These are phyloP conservation scores for Biancaea sappan DNA, from an alignment of 306 rosid genomes.

Conservation along the genomic window DNA sequence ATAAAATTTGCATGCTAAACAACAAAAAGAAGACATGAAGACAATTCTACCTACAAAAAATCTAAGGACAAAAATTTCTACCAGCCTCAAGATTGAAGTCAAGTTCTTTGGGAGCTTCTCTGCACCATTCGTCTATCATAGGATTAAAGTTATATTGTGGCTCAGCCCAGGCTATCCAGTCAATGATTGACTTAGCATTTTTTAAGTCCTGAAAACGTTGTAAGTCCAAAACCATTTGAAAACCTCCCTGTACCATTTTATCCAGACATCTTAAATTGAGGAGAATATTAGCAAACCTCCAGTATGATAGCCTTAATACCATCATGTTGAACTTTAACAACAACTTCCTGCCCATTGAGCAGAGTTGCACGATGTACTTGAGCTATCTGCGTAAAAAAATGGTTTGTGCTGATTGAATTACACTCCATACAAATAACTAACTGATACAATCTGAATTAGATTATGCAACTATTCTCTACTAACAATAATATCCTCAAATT, in stretches of 20 bases:
- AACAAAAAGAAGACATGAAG: slow-evolving; percentile 18
- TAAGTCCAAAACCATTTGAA: slow-evolving; percentile 28
- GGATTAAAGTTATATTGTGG: slow-evolving; percentile 94
- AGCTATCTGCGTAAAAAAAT: slow-evolving; percentile 75
- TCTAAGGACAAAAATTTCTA: slow-evolving; percentile 29
- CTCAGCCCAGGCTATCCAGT: slow-evolving; percentile 99
- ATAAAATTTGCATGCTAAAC: slow-evolving; percentile 17
- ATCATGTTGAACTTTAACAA: slow-evolving; percentile 96
- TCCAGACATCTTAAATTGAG: slow-evolving; percentile 32
- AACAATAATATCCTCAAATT: slow-evolving; percentile 34
- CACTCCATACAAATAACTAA: slow-evolving; percentile 26
- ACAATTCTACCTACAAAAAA: background rate
- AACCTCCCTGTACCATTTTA: slow-evolving; percentile 33
- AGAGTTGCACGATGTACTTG: slow-evolving; percentile 97
- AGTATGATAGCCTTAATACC: slow-evolving; percentile 79
- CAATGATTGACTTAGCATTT: slow-evolving; percentile 88
- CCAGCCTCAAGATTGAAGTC: slow-evolving; percentile 97
- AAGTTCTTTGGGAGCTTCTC: slow-evolving; percentile 97
- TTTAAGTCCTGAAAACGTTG: slow-evolving; percentile 77
- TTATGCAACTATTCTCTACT: slow-evolving; percentile 32
- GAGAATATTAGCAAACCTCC: slow-evolving; percentile 63
- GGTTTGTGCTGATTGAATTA: slow-evolving; percentile 21
- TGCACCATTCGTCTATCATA: slow-evolving; percentile 99
- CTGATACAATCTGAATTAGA: slow-evolving; percentile 12
- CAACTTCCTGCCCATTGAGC: slow-evolving; percentile 85